phyloP scores from a whole-genome alignment of 2,329 filamentous ascomycete genomes.

The Colletotrichum sp. region DNA sequence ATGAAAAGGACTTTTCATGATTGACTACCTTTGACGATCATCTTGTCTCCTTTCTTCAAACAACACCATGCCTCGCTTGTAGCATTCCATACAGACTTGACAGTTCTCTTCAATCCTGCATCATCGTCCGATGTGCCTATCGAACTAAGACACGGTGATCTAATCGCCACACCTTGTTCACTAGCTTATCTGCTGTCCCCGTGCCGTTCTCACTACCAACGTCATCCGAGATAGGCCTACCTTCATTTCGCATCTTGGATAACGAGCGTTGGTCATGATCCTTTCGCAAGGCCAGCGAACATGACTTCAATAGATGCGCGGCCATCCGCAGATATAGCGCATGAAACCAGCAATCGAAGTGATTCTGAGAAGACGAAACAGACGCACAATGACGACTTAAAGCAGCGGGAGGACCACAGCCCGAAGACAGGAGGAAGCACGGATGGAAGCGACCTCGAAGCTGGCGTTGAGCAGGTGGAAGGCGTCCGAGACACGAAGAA shows the following conservation, averaged over 20 bases:
- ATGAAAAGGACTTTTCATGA: background rate
- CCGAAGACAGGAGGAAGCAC: background rate
- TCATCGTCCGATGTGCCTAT: background rate
- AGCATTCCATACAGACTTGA: background rate
- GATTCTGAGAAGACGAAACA: background rate
- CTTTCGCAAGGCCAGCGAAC: background rate
- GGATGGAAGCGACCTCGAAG: conserved; percentile 7
- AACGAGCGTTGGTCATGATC: background rate
- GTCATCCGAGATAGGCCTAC: background rate
- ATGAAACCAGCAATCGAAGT: background rate
- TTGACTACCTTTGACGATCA: background rate
- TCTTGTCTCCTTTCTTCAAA: background rate
- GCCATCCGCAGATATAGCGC: background rate
- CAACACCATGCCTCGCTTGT: background rate
- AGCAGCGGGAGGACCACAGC: background rate
- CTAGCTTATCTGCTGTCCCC: background rate
- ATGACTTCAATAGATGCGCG: background rate
- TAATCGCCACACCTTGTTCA: background rate
- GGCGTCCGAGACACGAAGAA: background rate
- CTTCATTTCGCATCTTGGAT: background rate
- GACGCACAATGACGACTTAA: background rate
- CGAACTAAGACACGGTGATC: background rate
- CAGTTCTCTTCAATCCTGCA: background rate
- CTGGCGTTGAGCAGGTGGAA: background rate
- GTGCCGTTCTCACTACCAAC: background rate